A percentile compares a stretch with the other conserved stretches of the same genome.
These are phyloP conservation scores for Effrenium voratum DNA, from an alignment of 73 alveolate genomes.

Conservation along the genomic window DNA sequence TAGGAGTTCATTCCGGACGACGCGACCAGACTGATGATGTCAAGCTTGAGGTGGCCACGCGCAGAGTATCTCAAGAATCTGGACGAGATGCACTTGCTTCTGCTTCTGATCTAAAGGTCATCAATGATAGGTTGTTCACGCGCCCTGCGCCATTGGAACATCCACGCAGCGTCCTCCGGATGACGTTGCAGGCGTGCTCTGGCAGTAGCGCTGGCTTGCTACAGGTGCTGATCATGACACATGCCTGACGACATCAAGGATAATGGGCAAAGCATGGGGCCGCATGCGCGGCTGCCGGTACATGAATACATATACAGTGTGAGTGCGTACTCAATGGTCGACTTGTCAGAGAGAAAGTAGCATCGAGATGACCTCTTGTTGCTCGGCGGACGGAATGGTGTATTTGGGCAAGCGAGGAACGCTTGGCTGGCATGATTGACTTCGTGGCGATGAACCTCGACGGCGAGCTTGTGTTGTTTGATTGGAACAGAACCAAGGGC, in stretches of 20 bases:
- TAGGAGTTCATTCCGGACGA: conserved; percentile 29
- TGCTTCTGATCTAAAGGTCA: not conserved
- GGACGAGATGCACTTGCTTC: not conserved
- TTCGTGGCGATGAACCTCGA: not conserved
- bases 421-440: conserved; percentile 17
- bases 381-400: conserved; percentile 36
- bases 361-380: not conserved
- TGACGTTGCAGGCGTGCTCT: too few relatives aligned
- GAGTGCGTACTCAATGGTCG: conserved; percentile 7
- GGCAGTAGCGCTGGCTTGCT: too few relatives aligned
- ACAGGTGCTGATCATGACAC: not conserved
- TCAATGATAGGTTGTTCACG: not conserved
- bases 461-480: not conserved
- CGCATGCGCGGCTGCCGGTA: not conserved
- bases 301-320: not conserved
- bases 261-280: not conserved
- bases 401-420: conserved; percentile 1
- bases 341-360: not conserved
- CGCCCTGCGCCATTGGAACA: not conserved
- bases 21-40: not conserved
- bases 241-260: not conserved
- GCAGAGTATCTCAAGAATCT: not conserved
- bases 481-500: not conserved
- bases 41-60: not conserved
- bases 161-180: too few relatives aligned